Evolutionary conservation across 331 rosid species (phyloP), one percentile per base, ranked within the genome.

Genomic region (Dryas integrifolia): DNA sequence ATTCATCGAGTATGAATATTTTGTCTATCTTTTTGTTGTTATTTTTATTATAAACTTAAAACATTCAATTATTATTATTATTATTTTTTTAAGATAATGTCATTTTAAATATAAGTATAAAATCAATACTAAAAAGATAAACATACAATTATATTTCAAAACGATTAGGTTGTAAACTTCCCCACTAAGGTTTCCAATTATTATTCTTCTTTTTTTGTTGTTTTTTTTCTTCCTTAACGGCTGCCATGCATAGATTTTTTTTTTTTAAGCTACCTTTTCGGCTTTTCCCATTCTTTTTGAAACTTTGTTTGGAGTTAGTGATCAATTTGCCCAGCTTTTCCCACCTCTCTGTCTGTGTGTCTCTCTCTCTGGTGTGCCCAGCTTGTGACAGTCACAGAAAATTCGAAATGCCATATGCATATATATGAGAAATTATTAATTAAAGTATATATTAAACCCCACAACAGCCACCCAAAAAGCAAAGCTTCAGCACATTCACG

Each of bases 401-500:
- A 40, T 7, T 69, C 46, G 35, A 53, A 40, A 53, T 69, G 21
- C 24, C 50, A 38, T 55, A 11, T 10, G 9, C 26, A 24, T 11
- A 9, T 18, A 53, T 7, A 16, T 53, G 2, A 0, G 24, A 15
- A 1, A 30, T 30, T 30, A 30, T 2, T 30, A 30, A 30, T 30
- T 30, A 30, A 30, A 30, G 35, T 30, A 12, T 58, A 38, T 58
- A 52, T 55, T 21, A 43, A 48, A 56, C 43, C 55, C 74, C 55
- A 70, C 40, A 67, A 0, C 61, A 24, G 21, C 40, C 80, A 75
- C 78, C 86, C 84, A 78, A 75, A 72, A 79, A 72, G 30, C 82
- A 84, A 71, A 88, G 87, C 85, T 82, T 71, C 52, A 21, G 57
- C 66, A 72, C 67, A 44, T 82, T 84, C 86, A 85, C 91, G 81